phyloP scores from a whole-genome alignment of 1,139 yeast species.

The Debaryomyces fabryi region DNA sequence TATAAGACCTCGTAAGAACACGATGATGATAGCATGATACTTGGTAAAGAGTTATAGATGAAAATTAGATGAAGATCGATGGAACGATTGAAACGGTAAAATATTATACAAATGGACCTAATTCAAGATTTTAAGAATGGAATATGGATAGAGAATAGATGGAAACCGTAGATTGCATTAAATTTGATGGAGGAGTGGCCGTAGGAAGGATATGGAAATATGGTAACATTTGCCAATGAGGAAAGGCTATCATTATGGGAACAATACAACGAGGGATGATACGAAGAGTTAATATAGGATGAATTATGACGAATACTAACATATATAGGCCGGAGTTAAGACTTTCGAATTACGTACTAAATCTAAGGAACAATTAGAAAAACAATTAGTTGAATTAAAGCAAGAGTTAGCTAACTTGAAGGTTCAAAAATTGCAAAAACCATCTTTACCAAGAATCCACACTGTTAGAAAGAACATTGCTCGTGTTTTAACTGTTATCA shows the following conservation, averaged over 20 bases:
- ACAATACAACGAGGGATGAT: background rate
- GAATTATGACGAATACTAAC: conserved; percentile 23
- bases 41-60: background rate
- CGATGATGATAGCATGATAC: background rate
- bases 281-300: background rate
- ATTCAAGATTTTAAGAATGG: background rate
- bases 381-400: conserved; percentile 93
- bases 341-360: conserved; percentile 97
- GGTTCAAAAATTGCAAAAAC: conserved; percentile 93
- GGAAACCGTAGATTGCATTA: background rate
- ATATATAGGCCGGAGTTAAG: conserved; percentile 79
- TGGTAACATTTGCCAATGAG: background rate
- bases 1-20: background rate
- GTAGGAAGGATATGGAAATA: too few species aligned
- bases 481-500: conserved; percentile 95
- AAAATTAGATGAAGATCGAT: background rate
- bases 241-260: background rate
- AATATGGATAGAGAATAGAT: background rate
- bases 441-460: conserved; percentile 92
- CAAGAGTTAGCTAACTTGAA: conserved; percentile 95
- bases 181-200: background rate
- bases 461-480: conserved; percentile 99
- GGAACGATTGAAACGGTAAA: background rate
- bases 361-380: conserved; percentile 95
- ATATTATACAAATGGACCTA: background rate